phyloP scores from a whole-genome alignment of 2,329 filamentous ascomycete genomes.

The Colletotrichum phormii region DNA sequence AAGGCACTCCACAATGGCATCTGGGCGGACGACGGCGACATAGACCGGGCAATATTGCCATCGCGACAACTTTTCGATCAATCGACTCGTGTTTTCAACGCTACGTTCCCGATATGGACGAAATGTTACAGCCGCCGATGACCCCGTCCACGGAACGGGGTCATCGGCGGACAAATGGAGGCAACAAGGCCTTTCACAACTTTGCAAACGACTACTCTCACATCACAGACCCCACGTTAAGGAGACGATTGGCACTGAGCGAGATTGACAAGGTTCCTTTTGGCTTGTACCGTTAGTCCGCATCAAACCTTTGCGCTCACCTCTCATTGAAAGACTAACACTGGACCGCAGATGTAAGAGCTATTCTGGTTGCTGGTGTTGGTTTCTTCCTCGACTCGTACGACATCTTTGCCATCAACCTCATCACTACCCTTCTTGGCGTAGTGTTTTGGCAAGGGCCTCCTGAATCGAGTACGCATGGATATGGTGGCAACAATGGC shows the following conservation, averaged over 20 bases:
- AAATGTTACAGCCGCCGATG: conserved; percentile 56
- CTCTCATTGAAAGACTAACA: not conserved
- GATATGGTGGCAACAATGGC: conserved; percentile 63
- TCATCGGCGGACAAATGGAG: conserved; percentile 62
- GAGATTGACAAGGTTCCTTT: conserved; percentile 85
- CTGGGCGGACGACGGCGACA: conserved; percentile 14
- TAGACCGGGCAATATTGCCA: conserved; percentile 27
- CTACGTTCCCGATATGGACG: conserved; percentile 40
- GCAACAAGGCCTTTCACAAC: conserved; percentile 79
- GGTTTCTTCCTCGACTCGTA: conserved; percentile 90
- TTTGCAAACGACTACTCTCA: conserved; percentile 77
- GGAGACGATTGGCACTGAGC: conserved; percentile 79
- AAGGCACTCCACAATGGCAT: conserved; percentile 24
- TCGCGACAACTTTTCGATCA: conserved; percentile 4
- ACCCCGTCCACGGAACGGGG: conserved; percentile 44
- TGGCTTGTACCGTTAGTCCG: conserved; percentile 71
- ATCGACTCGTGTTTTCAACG: conserved; percentile 5
- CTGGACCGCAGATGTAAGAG: conserved; percentile 68
- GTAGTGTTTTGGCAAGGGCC: conserved; percentile 77
- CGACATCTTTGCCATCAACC: conserved; percentile 83
- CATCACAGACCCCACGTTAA: conserved; percentile 79
- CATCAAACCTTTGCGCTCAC: conserved; percentile 23
- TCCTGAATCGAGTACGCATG: conserved; percentile 49
- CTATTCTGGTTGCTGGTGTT: conserved; percentile 80
- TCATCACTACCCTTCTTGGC: conserved; percentile 78